Evolutionary conservation across 148 eudicot genomes (phyloP), one percentile per base, ranked within the genome.

Genomic region (Silene conica): DNA sequence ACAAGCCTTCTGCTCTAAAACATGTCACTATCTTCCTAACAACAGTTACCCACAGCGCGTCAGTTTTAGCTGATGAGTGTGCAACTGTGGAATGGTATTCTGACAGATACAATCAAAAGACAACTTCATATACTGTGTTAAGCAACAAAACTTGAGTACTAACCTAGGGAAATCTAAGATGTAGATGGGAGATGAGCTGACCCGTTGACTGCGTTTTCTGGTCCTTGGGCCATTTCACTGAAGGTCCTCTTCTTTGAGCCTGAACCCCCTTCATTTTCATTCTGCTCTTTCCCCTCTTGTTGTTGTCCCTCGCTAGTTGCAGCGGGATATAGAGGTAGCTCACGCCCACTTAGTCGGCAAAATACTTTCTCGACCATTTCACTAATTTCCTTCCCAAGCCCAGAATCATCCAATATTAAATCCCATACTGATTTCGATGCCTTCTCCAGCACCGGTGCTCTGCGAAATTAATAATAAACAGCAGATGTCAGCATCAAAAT

Each of bases 351-450:
- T 79, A 95, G 80, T 66, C 86, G 82, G 82, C 99, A 90, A 68
- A 90, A 96, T 18, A 90, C 96, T 76, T 68, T 85, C 83, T 96
- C 97, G 46, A 96, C 97, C 11, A 89, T 96, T 76, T 96, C 99
- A 64, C 71, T 87, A 63, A 96, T 92, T 79, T 96, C 97, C 80
- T 87, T 92, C 63, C 99, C 96, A 14, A 96, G 75, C 4, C 86
- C 96, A 58, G 84, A 83, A 7, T 84, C 82, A 78, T 92, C 99
- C 77, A 96, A 77, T 52, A 92, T 88, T 74, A 96, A 68, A 54
- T 96, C 97, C 99, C 97, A 96, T 28, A 96, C 97, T 56, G 96
- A 90, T 79, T 85, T 92, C 45, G 99, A 92, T 63, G 97, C 99
- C 85, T 90, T 96, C 84, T 96, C 99, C 69, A 96, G 96, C 81